These are phyloP conservation scores for Xylaria bambusicola DNA, from an alignment of 495 filamentous ascomycete genomes.

Conservation along the genomic window DNA sequence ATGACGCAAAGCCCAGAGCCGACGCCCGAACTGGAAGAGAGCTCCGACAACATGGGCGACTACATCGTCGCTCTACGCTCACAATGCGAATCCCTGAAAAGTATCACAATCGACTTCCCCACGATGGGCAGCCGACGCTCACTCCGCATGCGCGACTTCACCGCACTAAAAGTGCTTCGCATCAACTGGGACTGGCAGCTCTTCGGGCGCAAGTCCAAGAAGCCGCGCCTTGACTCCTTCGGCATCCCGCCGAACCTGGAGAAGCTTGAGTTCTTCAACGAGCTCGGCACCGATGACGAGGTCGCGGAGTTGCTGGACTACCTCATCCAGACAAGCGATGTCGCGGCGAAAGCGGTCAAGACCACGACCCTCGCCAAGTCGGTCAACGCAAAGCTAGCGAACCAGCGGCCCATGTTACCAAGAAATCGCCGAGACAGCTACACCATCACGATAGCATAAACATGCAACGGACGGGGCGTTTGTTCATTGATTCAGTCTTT, in stretches of 20 bases:
- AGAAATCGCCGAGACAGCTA: constrained; percentile 20
- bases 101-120: constrained; percentile 34
- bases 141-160: constrained; percentile 33
- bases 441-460: constrained; percentile 6
- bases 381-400: constrained; percentile 14
- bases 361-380: constrained; percentile 9
- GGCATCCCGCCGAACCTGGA: constrained; percentile 34
- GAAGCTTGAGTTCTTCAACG: constrained; percentile 30
- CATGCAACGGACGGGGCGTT: neutral
- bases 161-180: constrained; percentile 22
- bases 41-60: constrained; percentile 33
- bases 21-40: constrained; percentile 32
- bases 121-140: constrained; percentile 27
- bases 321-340: constrained; percentile 26
- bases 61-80: constrained; percentile 36
- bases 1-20: constrained; percentile 33
- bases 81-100: constrained; percentile 30
- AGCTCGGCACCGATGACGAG: constrained; percentile 34
- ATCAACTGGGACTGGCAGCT: constrained; percentile 37
- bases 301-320: constrained; percentile 34
- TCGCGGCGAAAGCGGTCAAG: constrained; percentile 24
- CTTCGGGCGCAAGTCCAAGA: constrained; percentile 30
- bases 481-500: neutral
- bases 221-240: constrained; percentile 34
- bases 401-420: constrained; percentile 8